phyloP scores from a whole-genome alignment of 2,329 filamentous ascomycete genomes.

The Pseudopyrenochaeta lycopersici region DNA sequence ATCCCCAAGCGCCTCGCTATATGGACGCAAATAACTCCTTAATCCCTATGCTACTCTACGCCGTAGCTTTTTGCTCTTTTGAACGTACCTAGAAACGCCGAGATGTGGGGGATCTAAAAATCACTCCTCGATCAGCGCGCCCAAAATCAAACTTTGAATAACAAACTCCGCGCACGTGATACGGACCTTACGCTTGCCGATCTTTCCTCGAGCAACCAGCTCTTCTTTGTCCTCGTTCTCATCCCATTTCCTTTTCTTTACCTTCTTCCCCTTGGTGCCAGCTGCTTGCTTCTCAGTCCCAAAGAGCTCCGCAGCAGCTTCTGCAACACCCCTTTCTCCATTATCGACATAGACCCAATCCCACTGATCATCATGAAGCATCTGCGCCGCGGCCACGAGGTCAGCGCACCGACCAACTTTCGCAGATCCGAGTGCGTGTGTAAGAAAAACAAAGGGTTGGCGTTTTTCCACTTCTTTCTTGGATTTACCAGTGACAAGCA shows the following conservation, averaged over 20 bases:
- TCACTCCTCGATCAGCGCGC: conserved; percentile 74
- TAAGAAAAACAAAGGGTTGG: conserved; percentile 80
- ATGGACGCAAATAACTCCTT: background rate
- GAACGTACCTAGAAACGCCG: no score
- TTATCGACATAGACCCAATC: conserved; percentile 84
- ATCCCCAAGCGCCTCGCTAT: background rate
- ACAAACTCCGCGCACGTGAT: conserved; percentile 87
- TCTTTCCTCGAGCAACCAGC: conserved; percentile 40
- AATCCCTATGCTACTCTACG: no score
- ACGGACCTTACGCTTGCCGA: conserved; percentile 63
- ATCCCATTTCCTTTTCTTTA: conserved; percentile 57
- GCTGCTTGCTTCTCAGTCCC: conserved; percentile 22
- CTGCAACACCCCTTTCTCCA: conserved; percentile 65
- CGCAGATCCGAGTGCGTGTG: conserved; percentile 77
- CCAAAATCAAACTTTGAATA: conserved; percentile 90
- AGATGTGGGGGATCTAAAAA: no score
- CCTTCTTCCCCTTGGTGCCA: conserved; percentile 34
- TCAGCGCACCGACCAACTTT: conserved; percentile 72
- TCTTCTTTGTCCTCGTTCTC: conserved; percentile 35
- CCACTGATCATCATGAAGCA: conserved; percentile 68
- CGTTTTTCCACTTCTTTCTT: conserved; percentile 70
- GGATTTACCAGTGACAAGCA: conserved; percentile 75
- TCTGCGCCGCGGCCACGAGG: conserved; percentile 69
- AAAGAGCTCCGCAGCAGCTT: conserved; percentile 63
- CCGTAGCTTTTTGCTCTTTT: no score